Evolutionary conservation across 352 stramenopile species (phyloP).

Genomic region (Phytophthora foliorum): DNA sequence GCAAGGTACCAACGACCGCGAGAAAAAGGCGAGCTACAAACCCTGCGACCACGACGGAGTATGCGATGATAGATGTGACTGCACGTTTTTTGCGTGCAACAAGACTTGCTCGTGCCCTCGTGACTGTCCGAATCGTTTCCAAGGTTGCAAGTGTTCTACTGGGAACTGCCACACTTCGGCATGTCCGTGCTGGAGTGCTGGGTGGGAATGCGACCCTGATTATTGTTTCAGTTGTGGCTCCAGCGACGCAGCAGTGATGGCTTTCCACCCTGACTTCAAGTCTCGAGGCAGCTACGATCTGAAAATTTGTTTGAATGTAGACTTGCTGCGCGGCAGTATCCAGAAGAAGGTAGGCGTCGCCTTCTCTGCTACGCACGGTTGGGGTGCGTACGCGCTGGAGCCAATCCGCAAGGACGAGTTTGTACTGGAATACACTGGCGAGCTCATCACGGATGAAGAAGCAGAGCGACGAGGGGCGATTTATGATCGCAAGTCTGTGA

Average conservation of each 20-base stretch:
- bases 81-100: conserved; percentile 62
- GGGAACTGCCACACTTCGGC: conserved; percentile 64
- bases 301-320: conserved; percentile 71
- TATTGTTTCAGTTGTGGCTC: conserved; percentile 79
- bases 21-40: conserved; percentile 63
- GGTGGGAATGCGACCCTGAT: conserved; percentile 78
- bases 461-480: conserved; percentile 83
- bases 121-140: conserved; percentile 71
- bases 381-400: conserved; percentile 75
- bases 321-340: conserved; percentile 58
- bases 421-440: conserved; percentile 78
- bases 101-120: conserved; percentile 70
- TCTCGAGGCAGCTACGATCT: conserved; percentile 37
- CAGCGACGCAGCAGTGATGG: conserved; percentile 67
- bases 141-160: conserved; percentile 68
- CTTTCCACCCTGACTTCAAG: conserved; percentile 41
- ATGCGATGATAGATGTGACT: conserved; percentile 65
- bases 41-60: conserved; percentile 69
- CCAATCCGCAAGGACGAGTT: conserved; percentile 77
- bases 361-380: conserved; percentile 77
- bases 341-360: conserved; percentile 75
- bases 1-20: conserved; percentile 53
- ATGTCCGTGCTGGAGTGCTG: conserved; percentile 64
- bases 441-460: conserved; percentile 80
- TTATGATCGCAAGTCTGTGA: conserved; percentile 80